A percentile compares a stretch with the other conserved stretches of the same genome.
Evolutionary conservation across 2,329 filamentous ascomycete genomes (phyloP).

Genomic region (Fusarium zealandicum): DNA sequence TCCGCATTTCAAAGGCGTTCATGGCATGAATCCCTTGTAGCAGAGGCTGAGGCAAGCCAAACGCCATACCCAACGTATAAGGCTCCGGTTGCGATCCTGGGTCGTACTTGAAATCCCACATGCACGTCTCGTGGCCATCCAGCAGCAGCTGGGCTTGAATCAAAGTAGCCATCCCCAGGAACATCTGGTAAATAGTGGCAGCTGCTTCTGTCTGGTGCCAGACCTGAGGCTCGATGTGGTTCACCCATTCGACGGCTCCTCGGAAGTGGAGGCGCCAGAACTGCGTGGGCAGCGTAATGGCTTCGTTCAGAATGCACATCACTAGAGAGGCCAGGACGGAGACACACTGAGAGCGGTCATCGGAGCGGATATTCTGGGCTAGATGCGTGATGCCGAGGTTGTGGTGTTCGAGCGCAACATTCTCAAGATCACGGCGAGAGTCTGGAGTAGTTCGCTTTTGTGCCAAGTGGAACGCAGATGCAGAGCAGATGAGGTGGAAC

Average conservation of each 20-base stretch:
- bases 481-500: conserved; percentile 39
- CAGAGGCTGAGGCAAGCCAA: conserved; percentile 35
- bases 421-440: conserved; percentile 25
- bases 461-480: conserved; percentile 34
- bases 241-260: conserved; percentile 38
- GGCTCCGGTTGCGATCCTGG: conserved; percentile 33
- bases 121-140: conserved; percentile 20
- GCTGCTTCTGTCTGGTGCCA: conserved; percentile 36
- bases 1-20: conserved; percentile 29
- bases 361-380: conserved; percentile 37
- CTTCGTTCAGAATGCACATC: conserved; percentile 38
- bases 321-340: conserved; percentile 32
- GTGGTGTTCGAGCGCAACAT: conserved; percentile 36
- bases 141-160: conserved; percentile 34
- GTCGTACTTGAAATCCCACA: conserved; percentile 34
- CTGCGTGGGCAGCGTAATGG: conserved; percentile 32
- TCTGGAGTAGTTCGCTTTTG: conserved; percentile 21
- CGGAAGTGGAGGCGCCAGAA: conserved; percentile 39
- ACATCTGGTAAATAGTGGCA: conserved; percentile 37
- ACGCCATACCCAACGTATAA: conserved; percentile 24
- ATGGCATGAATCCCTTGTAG: conserved; percentile 34
- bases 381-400: conserved; percentile 38
- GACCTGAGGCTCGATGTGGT: conserved; percentile 37
- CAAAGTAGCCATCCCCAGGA: conserved; percentile 34
- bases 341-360: conserved; percentile 33